phyloP scores from a whole-genome alignment of 805 yeast genomes.

The Scheffersomyces amazonensis region DNA sequence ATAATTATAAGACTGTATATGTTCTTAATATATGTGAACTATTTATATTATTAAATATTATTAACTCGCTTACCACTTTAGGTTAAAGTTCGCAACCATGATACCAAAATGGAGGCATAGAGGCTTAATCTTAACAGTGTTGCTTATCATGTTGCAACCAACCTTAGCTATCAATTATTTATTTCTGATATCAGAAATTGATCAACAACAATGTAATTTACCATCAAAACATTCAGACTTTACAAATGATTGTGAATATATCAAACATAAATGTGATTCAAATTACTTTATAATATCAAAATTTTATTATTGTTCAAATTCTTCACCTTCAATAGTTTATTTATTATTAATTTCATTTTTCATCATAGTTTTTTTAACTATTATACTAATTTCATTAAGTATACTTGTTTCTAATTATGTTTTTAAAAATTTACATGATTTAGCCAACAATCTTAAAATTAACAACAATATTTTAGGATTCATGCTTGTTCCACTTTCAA shows the following conservation, averaged over 20 bases:
- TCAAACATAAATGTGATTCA: conserved; percentile 17
- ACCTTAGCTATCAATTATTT: no score
- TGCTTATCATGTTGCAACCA: no score
- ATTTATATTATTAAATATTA: no score
- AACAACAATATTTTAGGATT: conserved; percentile 29
- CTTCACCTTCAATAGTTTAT: conserved; percentile 11
- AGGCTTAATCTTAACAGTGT: no score
- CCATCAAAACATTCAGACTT: background rate
- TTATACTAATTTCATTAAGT: conserved; percentile 24
- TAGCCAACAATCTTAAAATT: conserved; percentile 20
- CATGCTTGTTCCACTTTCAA: conserved; percentile 33
- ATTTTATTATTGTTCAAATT: conserved; percentile 24
- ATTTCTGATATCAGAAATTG: background rate
- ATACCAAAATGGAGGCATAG: no score
- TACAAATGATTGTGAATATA: conserved; percentile 13
- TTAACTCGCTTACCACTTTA: no score
- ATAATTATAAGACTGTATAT: no score
- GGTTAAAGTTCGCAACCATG: no score
- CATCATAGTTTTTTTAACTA: conserved; percentile 11
- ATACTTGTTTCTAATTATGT: conserved; percentile 33
- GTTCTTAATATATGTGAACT: no score
- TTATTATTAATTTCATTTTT: conserved; percentile 8
- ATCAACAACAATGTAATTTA: background rate
- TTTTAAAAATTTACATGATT: conserved; percentile 24
- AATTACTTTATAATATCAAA: conserved; percentile 25